Conservation (phyloP, 257 asterid genomes). For the Solanum paucissectum region DNA sequence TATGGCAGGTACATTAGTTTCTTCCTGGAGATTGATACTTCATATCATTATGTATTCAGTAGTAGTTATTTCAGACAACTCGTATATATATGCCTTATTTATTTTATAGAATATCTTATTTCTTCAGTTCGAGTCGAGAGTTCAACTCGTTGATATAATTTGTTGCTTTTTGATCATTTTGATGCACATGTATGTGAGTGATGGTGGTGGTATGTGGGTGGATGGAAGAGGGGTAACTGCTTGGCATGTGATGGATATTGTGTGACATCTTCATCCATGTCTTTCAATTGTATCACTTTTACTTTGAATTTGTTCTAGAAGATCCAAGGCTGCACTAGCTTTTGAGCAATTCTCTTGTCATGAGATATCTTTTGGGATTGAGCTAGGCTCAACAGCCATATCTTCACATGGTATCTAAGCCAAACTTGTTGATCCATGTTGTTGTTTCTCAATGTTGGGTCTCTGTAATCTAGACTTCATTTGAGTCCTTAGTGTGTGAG, state of each 20-base stretch:
- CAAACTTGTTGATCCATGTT: neutral
- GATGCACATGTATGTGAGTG: neutral
- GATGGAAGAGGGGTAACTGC: neutral
- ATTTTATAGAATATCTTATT: neutral
- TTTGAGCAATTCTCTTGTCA: neutral
- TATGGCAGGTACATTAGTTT: slow-evolving; percentile 39
- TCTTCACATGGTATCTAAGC: neutral
- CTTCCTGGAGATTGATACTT: neutral
- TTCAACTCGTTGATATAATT: neutral
- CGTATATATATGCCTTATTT: no score
- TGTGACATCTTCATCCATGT: neutral
- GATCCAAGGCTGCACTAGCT: neutral
- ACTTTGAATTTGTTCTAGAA: neutral
- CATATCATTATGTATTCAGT: neutral
- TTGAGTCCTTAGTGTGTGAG: neutral
- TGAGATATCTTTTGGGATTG: neutral
- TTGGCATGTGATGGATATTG: neutral
- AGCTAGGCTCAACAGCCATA: neutral
- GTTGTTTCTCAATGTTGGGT: neutral
- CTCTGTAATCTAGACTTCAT: neutral
- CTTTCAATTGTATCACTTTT: neutral
- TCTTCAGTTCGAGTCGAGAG: neutral
- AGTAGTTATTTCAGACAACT: neutral
- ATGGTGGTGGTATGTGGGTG: neutral
- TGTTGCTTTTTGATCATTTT: neutral